Percentiles rank a stretch among this genome's conserved stretches.
phyloP scores from a whole-genome alignment of 2,329 filamentous ascomycete species.

The Neonectria ditissima region DNA sequence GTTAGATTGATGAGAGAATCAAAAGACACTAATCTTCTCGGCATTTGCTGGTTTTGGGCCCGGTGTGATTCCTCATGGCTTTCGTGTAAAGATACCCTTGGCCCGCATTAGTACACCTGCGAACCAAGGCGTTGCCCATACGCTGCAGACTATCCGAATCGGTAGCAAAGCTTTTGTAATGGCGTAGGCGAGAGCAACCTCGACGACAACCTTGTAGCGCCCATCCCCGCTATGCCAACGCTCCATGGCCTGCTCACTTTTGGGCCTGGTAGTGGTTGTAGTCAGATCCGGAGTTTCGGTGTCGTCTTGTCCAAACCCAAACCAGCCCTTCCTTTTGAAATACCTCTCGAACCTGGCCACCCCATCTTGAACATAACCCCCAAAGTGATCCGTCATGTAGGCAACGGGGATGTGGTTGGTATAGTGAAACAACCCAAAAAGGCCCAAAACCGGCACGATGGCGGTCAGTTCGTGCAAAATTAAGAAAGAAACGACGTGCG shows the following conservation, averaged over 20 bases:
- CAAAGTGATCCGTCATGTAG: conserved; percentile 64
- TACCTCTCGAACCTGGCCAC: conserved; percentile 82
- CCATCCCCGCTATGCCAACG: conserved; percentile 54
- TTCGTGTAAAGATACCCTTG: conserved; percentile 47
- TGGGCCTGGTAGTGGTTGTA: conserved; percentile 21
- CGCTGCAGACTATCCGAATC: conserved; percentile 78
- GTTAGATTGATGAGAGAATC: conserved; percentile 39
- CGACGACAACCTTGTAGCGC: conserved; percentile 69
- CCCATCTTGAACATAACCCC: conserved; percentile 67
- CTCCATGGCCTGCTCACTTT: conserved; percentile 47
- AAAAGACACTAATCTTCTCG: conserved; percentile 42
- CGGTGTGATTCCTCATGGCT: conserved; percentile 35
- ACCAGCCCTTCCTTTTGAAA: conserved; percentile 84
- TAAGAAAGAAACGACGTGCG: conserved; percentile 87
- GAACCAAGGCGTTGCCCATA: conserved; percentile 95
- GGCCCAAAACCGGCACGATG: conserved; percentile 79
- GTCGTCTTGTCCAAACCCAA: conserved; percentile 65
- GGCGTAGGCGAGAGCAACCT: conserved; percentile 89
- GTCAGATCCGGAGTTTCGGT: conserved; percentile 3
- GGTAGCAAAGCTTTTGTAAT: conserved; percentile 89
- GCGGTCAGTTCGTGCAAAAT: conserved; percentile 94
- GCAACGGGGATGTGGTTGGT: conserved; percentile 75
- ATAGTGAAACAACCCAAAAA: conserved; percentile 85
- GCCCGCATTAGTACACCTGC: conserved; percentile 71
- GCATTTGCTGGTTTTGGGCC: conserved; percentile 12